Evolutionary conservation across 176 grass and related monocot genomes (phyloP).

Genomic region (Ampelocalamus luodianensis): DNA sequence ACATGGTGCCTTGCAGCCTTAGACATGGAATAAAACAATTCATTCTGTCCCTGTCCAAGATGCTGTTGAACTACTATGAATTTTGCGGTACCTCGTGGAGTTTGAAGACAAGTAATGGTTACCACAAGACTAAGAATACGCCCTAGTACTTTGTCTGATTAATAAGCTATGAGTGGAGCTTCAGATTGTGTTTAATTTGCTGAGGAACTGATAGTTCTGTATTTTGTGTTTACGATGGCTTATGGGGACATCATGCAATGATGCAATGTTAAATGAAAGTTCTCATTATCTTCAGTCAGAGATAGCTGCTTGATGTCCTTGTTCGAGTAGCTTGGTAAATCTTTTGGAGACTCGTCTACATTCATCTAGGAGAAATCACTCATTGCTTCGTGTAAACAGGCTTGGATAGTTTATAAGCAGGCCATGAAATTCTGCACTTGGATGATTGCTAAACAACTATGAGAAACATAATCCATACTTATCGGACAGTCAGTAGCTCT

Average conservation of each 20-base stretch:
- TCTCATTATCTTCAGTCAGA: background rate
- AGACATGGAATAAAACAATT: background rate
- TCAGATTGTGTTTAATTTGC: background rate
- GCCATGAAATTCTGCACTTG: background rate
- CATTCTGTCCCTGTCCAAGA: background rate
- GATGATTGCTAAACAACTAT: slow-evolving; percentile 9
- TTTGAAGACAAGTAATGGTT: background rate
- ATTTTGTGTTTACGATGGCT: slow-evolving; percentile 1
- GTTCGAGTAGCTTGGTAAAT: background rate
- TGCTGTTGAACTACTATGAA: background rate
- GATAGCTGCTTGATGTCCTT: background rate
- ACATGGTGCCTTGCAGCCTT: background rate
- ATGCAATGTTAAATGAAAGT: background rate
- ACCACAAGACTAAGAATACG: background rate
- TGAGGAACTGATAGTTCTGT: background rate
- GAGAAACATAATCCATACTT: background rate
- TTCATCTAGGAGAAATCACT: background rate
- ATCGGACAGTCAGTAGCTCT: background rate
- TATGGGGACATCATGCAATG: background rate
- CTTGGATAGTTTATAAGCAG: background rate
- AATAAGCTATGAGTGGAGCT: background rate
- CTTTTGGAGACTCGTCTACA: background rate
- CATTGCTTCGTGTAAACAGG: slow-evolving; percentile 7
- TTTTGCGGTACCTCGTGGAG: background rate
- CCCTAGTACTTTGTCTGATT: background rate